Evolutionary conservation across 805 yeast species (phyloP).

Genomic region (Zygosaccharomyces bisporus): DNA sequence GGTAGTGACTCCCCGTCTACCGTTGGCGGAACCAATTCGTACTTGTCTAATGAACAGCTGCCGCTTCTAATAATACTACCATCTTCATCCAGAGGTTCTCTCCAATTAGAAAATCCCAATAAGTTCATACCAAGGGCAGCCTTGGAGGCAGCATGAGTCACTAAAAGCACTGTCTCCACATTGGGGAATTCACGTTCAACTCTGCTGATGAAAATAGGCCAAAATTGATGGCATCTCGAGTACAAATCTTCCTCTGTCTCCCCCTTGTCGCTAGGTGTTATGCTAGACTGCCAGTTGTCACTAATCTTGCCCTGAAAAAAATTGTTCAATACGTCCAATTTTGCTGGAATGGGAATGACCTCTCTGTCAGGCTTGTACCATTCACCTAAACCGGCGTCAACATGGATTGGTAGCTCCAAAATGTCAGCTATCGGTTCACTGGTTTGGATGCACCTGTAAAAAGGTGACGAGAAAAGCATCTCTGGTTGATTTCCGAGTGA

Average conservation of each 20-base stretch:
- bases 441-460: conserved; percentile 86
- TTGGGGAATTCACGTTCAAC: conserved; percentile 58
- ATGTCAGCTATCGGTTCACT: conserved; percentile 61
- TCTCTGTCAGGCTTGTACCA: conserved; percentile 77
- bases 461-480: conserved; percentile 74
- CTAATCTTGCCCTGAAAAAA: conserved; percentile 52
- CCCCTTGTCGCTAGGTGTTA: conserved; percentile 62
- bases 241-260: conserved; percentile 73
- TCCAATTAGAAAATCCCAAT: conserved; percentile 47
- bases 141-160: conserved; percentile 91
- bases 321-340: conserved; percentile 42
- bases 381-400: conserved; percentile 88
- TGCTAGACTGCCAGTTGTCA: conserved; percentile 49
- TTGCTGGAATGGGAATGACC: conserved; percentile 67
- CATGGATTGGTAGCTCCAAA: conserved; percentile 53
- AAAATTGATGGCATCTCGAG: conserved; percentile 52
- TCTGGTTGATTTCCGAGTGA: conserved; percentile 58
- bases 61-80: conserved; percentile 63
- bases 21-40: conserved; percentile 24
- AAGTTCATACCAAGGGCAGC: conserved; percentile 82
- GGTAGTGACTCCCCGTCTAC: conserved; percentile 16
- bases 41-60: conserved; percentile 78
- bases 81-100: conserved; percentile 48
- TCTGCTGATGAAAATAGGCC: conserved; percentile 53
- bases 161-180: conserved; percentile 60